A percentile compares a stretch with the other conserved stretches of the same genome.
Evolutionary conservation across 345 rosid species (phyloP).

Genomic region (Noccaea caerulescens): DNA sequence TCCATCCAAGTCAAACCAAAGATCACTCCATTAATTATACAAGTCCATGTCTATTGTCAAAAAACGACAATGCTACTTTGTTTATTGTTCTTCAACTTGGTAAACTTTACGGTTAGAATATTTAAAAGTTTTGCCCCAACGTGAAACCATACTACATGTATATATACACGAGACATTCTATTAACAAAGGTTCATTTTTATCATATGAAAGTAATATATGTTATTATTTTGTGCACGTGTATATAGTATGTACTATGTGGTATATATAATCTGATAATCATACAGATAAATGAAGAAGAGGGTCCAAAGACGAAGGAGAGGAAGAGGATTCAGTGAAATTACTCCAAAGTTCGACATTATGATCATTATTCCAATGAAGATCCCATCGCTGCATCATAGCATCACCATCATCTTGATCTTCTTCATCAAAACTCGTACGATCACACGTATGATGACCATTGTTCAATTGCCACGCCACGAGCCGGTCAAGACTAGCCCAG

Average conservation of each 20-base stretch:
- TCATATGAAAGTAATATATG: constrained; percentile 12
- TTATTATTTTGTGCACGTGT: constrained; percentile 13
- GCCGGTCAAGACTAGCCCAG: constrained; percentile 84
- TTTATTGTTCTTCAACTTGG: constrained; percentile 6
- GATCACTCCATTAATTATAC: constrained; percentile 25
- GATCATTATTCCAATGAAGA: constrained; percentile 40
- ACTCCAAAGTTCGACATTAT: constrained; percentile 62
- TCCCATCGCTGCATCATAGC: constrained; percentile 46
- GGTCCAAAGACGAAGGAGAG: constrained; percentile 62
- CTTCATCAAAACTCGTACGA: constrained; percentile 49
- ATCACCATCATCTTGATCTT: constrained; percentile 45
- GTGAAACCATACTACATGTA: no score
- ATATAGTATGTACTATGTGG: constrained; percentile 1
- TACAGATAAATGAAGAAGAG: constrained; percentile 75
- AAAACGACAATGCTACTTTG: constrained; percentile 24
- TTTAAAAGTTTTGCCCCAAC: not conserved
- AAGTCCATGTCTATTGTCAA: not conserved
- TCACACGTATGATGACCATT: constrained; percentile 54
- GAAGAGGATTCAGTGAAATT: constrained; percentile 67
- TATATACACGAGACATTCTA: not conserved
- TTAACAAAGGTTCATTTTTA: constrained; percentile 6
- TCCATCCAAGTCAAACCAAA: constrained; percentile 21
- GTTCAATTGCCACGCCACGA: constrained; percentile 94
- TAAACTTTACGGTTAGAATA: not conserved
- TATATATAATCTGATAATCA: constrained; percentile 48